Evolutionary conservation across 2,329 filamentous ascomycete species (phyloP), one percentile per base, ranked within the genome.

Genomic region (Xylariaceae sp.): DNA sequence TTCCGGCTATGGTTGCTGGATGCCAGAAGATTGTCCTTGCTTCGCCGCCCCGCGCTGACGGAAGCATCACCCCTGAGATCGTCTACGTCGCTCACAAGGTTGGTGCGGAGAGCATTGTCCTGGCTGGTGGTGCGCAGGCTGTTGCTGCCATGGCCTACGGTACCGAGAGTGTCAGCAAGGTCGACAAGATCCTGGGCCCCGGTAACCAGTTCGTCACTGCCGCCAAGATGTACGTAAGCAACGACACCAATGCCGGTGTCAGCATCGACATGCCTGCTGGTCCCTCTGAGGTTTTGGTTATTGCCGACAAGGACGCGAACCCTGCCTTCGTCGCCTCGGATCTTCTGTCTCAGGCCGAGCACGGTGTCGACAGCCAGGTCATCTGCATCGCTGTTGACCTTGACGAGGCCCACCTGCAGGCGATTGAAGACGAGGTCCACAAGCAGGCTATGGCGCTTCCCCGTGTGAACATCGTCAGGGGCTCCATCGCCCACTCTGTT

Each of bases 171-270:
- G 86, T 99, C 54, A 90, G 81, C 74, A 99, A 99, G 79, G 94
- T 99, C 6, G 94, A 99, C 81, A 99, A 99, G 84, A 97, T 99
- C 67, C 85, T 97, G 10, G 94, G 94, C 0, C 94, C 94, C 2
- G 94, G 94, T 42, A 99, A 99, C 76, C 94, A 97, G 75, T 99
- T 97, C 72, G 94, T 99, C 47, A 99, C 94, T 0, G 94, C 94
- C 0, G 94, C 90, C 55, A 99, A 99, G 83, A 99, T 99, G 94
- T 83, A 92, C 68, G 94, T 99, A 49, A 90, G 88, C 75, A 99
- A 99, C 74, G 94, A 99, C 73, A 97, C 94, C 50, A 95, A 92
- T 61, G 94, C 94, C 10, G 89, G 90, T 18, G 92, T 97, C 47
- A 88, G 91, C 74, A 99, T 99, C 69, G 94, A 99, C 72, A 99